Conservation (phyloP, 805 yeast species). For the Sporopachydermia lactativora region DNA sequence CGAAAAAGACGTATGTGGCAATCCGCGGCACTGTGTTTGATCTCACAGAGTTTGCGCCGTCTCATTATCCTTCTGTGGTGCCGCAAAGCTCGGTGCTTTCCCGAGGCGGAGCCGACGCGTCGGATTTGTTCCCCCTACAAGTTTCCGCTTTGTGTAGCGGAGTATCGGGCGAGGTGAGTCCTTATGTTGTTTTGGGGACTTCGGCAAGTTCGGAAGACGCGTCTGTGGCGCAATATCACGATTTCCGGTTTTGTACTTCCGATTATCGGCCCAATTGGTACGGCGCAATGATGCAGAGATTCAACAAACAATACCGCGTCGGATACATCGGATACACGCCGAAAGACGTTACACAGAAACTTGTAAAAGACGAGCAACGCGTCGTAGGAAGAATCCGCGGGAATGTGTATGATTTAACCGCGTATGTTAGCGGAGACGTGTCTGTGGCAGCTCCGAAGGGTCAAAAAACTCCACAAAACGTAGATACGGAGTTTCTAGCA, state of each 20-base stretch:
- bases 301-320: constrained; percentile 21
- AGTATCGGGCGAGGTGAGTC: constrained; percentile 19
- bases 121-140: constrained; percentile 24
- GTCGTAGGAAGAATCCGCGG: constrained; percentile 21
- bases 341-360: constrained; percentile 13
- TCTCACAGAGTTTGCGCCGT: constrained; percentile 21
- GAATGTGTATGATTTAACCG: constrained; percentile 23
- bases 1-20: constrained; percentile 20
- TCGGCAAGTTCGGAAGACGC: constrained; percentile 21
- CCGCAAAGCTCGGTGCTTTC: constrained; percentile 18
- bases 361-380: constrained; percentile 12
- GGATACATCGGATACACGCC: constrained; percentile 24
- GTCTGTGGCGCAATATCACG: constrained; percentile 26
- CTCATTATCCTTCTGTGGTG: constrained; percentile 25
- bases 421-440: constrained; percentile 22
- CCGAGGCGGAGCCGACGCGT: constrained; percentile 24
- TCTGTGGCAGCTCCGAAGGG: constrained; percentile 18
- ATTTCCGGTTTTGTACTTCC: constrained; percentile 22
- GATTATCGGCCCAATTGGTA: constrained; percentile 31
- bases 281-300: constrained; percentile 20
- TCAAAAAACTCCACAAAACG: constrained; percentile 10
- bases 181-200: constrained; percentile 15
- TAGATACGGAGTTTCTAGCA: constrained; percentile 20
- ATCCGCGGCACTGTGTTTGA: constrained; percentile 27
- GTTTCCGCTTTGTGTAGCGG: constrained; percentile 25